Base-by-base conservation (phyloP, 1,139 yeast genomes). In the Debaryomyces singareniensis region DNA sequence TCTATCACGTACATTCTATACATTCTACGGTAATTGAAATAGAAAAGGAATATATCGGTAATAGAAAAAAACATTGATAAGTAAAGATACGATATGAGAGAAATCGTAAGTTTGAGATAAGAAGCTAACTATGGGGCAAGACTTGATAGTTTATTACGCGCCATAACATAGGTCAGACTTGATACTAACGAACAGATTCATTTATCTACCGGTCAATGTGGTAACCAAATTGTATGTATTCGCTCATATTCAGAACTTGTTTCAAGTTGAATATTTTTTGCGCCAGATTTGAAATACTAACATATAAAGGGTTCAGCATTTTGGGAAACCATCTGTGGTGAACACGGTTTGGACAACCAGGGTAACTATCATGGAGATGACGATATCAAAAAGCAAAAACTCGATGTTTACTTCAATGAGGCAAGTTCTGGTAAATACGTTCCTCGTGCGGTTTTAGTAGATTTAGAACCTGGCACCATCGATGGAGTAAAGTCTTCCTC, bases 171-270 rank as follows among this genome's bases (percentile, higher is more conserved):
- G 22, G 25, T 14, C n/a, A n/a, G n/a, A n/a, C n/a, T n/a, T n/a
- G n/a, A 5, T 30, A 20, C 29, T 29, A 18, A 24, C 28, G 15
- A n/a, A 13, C 55, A 81, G 91, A 85, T 89, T 61, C 97, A 89
- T 65, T 75, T 89, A 61, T 89, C 96, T 40, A 82, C 96, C 35
- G 97, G 97, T 63, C 97, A 89, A 71, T 91, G 98, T 78, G 98
- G 98, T 78, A 91, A 91, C 78, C 98, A 91, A 69, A 87, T 91
- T 50, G 89, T 76, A 69, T 47, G 82, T 74, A 45, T 35, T 9
- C 7, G 25, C 6, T 12, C 28, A 25, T 22, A 15, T 20, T 6
- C 12, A 18, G n/a, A 22, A 14, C 26, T 13, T 25, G 13, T n/a
- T 14, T 10, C 12, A 22, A 9, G 10, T n/a, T 9, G 26, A 4